These are phyloP conservation scores for Calocybe cyanea DNA, from an alignment of 768 basidiomycete genomes.

Conservation along the genomic window DNA sequence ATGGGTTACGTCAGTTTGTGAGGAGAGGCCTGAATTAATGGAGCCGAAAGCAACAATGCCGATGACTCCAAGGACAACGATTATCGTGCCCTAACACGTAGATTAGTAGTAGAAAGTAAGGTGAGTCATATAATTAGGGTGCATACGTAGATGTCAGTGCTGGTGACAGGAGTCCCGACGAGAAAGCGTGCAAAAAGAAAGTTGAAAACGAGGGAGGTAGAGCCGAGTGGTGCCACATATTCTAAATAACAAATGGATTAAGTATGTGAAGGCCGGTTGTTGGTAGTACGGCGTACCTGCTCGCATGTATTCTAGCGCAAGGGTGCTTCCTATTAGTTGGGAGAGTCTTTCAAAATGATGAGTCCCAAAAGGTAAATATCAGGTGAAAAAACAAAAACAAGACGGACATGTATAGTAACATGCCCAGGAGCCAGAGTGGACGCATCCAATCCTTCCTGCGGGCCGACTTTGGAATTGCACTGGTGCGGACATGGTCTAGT, in stretches of 20 bases:
- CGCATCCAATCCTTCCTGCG: constrained; percentile 77
- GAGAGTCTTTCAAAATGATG: constrained; percentile 49
- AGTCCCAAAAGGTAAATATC: constrained; percentile 1
- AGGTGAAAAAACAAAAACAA: neutral
- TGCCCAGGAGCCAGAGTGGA: constrained; percentile 87
- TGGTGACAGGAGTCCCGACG: constrained; percentile 81
- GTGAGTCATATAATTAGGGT: neutral
- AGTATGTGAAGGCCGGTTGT: neutral
- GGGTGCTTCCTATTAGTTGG: constrained; percentile 82
- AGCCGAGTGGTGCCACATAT: constrained; percentile 95
- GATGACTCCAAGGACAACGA: constrained; percentile 80
- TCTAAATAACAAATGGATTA: constrained; percentile 38
- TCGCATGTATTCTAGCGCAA: constrained; percentile 85
- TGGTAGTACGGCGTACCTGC: constrained; percentile 47
- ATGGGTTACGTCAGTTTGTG: constrained; percentile 69
- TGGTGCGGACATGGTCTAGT: constrained; percentile 83
- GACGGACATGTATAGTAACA: constrained; percentile 87
- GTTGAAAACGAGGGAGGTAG: constrained; percentile 92
- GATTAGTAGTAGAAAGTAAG: neutral
- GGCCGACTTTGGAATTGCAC: constrained; percentile 68
- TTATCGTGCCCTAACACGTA: constrained; percentile 65
- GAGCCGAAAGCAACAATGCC: constrained; percentile 87
- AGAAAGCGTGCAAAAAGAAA: constrained; percentile 91
- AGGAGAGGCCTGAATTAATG: constrained; percentile 74
- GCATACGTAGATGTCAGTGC: constrained; percentile 76